Evolutionary conservation across 805 yeast genomes (phyloP).

Genomic region (Lipomyces orientalis): DNA sequence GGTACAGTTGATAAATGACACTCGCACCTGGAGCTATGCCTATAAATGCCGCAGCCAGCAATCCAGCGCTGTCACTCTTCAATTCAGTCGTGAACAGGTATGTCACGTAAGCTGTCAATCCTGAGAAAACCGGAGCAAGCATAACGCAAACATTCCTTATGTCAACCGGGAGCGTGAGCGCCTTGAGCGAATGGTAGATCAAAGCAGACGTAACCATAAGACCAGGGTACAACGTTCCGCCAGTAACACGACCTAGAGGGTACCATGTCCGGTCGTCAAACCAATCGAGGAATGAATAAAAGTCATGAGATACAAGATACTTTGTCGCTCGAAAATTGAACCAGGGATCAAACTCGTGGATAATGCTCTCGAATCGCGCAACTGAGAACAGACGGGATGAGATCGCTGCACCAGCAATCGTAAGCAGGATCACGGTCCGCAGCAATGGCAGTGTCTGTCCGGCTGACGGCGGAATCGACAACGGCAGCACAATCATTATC

Average conservation of each 20-base stretch:
- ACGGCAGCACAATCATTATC: conserved; percentile 8
- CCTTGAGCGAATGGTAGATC: conserved; percentile 73
- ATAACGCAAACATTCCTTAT: conserved; percentile 95
- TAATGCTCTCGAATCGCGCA: conserved; percentile 91
- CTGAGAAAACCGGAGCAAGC: conserved; percentile 95
- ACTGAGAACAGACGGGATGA: conserved; percentile 95
- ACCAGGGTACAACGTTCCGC: conserved; percentile 98
- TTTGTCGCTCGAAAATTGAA: conserved; percentile 96
- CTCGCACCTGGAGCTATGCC: conserved; percentile 89
- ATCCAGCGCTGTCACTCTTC: conserved; percentile 87
- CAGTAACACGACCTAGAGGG: conserved; percentile 98
- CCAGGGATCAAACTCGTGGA: conserved; percentile 96
- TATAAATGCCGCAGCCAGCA: conserved; percentile 90
- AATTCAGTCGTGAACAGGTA: conserved; percentile 87
- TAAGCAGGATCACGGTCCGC: conserved; percentile 23
- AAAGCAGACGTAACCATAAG: conserved; percentile 96
- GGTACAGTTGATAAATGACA: neutral
- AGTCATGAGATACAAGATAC: conserved; percentile 81
- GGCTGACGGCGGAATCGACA: conserved; percentile 14
- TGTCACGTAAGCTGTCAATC: conserved; percentile 87
- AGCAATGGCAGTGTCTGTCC: conserved; percentile 27
- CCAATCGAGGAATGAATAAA: conserved; percentile 94
- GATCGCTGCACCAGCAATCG: conserved; percentile 73
- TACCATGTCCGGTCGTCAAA: conserved; percentile 99
- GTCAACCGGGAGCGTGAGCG: conserved; percentile 81